phyloP scores from a whole-genome alignment of 495 filamentous ascomycete genomes.

The Polyplosphaeria fusca region DNA sequence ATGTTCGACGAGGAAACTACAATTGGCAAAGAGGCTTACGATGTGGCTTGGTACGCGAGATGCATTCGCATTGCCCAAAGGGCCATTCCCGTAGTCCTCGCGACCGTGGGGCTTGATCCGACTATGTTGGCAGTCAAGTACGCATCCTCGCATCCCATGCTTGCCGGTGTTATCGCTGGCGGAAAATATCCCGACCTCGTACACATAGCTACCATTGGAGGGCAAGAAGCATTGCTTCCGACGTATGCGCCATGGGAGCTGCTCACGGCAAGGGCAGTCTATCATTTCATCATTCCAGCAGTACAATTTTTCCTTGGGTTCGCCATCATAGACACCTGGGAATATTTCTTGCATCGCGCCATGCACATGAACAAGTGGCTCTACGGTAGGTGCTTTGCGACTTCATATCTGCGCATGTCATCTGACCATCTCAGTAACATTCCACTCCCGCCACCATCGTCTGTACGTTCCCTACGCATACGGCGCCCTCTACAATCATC shows the following conservation, averaged over 20 bases:
- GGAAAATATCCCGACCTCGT: slow-evolving; percentile 65
- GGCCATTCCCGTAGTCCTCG: slow-evolving; percentile 58
- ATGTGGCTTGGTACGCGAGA: slow-evolving; percentile 77
- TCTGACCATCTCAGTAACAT: slow-evolving; percentile 57
- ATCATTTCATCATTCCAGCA: slow-evolving; percentile 72
- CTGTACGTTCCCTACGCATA: slow-evolving; percentile 97
- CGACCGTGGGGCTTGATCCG: slow-evolving; percentile 43
- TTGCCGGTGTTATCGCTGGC: slow-evolving; percentile 67
- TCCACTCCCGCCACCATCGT: slow-evolving; percentile 92
- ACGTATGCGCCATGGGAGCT: slow-evolving; percentile 72
- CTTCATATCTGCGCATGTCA: slow-evolving; percentile 11
- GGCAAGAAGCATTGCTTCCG: slow-evolving; percentile 30
- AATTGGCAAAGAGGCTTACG: slow-evolving; percentile 73
- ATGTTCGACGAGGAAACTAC: slow-evolving; percentile 63
- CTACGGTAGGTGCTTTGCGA: slow-evolving; percentile 67
- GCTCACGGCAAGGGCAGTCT: slow-evolving; percentile 65
- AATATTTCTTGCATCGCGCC: slow-evolving; percentile 90
- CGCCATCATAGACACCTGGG: slow-evolving; percentile 83
- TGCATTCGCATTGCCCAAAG: slow-evolving; percentile 68
- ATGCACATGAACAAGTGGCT: slow-evolving; percentile 97
- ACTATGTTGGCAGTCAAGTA: slow-evolving; percentile 42
- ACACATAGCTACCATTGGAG: slow-evolving; percentile 28
- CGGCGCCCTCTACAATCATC: slow-evolving; percentile 95
- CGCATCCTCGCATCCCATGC: slow-evolving; percentile 52
- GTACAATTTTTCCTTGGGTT: slow-evolving; percentile 72